A percentile compares a stretch with the other conserved stretches of the same genome.
These are phyloP conservation scores for Biscogniauxia marginata DNA, from an alignment of 2,329 filamentous ascomycete genomes.

Conservation along the genomic window DNA sequence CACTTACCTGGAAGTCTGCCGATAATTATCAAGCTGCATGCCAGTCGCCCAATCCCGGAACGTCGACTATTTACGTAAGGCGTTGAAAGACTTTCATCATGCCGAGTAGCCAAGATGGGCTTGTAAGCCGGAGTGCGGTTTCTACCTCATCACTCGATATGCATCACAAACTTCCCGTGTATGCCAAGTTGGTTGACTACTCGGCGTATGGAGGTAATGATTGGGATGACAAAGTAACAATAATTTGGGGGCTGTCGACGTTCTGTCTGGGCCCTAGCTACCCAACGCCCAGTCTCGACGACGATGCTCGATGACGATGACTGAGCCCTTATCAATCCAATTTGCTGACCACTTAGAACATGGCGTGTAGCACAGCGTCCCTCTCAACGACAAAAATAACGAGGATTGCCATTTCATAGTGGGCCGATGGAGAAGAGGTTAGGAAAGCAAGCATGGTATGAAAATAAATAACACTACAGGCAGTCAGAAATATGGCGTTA, in stretches of 20 bases:
- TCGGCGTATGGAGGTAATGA: not conserved
- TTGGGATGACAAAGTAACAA: not conserved
- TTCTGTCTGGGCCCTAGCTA: not conserved
- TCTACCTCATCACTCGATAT: not conserved
- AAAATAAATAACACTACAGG: not conserved
- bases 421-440: not conserved
- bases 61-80: not conserved
- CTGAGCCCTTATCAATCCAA: not conserved
- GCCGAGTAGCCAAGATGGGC: not conserved
- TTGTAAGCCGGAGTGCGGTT: not conserved
- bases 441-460: not conserved
- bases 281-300: not conserved
- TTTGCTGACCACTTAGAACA: not conserved
- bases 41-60: not conserved
- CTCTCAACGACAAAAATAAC: not conserved
- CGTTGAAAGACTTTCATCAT: not conserved
- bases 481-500: not conserved
- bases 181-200: not conserved
- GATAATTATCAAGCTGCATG: not conserved
- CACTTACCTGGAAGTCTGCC: not conserved
- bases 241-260: not conserved
- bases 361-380: not conserved
- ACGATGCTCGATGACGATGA: not conserved
- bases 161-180: not conserved
- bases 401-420: not conserved